Evolutionary conservation across 2,329 filamentous ascomycete species (phyloP).

Genomic region (Curvularia hawaiiensis): DNA sequence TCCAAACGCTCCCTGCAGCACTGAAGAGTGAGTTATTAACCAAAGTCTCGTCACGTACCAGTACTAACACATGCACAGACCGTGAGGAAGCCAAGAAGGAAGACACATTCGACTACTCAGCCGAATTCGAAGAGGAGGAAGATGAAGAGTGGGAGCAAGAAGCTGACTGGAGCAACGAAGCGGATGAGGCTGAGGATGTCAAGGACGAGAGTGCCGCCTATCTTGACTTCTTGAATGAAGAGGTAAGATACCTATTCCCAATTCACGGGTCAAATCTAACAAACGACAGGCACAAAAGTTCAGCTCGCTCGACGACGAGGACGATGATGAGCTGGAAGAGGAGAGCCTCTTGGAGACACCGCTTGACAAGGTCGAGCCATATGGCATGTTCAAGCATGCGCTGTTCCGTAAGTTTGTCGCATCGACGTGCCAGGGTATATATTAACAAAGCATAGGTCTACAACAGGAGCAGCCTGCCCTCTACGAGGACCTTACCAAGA

Average conservation of each 20-base stretch:
- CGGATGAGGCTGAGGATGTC: conserved; percentile 68
- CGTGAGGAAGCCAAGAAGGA: conserved; percentile 89
- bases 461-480: conserved; percentile 91
- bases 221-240: conserved; percentile 92
- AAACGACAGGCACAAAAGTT: conserved; percentile 76
- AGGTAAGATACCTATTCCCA: conserved; percentile 58
- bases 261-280: conserved; percentile 31
- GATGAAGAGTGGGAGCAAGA: conserved; percentile 83
- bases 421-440: not conserved
- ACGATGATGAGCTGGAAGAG: conserved; percentile 91
- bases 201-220: conserved; percentile 94
- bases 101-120: conserved; percentile 77
- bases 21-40: conserved; percentile 70
- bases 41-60: conserved; percentile 13
- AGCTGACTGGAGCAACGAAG: conserved; percentile 69
- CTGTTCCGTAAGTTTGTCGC: conserved; percentile 72
- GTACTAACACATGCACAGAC: conserved; percentile 56
- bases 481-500: conserved; percentile 79
- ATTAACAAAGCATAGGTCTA: conserved; percentile 65
- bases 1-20: conserved; percentile 87
- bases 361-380: conserved; percentile 93
- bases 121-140: conserved; percentile 76
- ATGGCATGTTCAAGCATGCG: conserved; percentile 82
- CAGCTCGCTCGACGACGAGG: conserved; percentile 69
- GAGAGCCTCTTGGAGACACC: conserved; percentile 92